A percentile compares a stretch with the other conserved stretches of the same genome.
These are phyloP conservation scores for Pythium graminicola DNA, from an alignment of 352 stramenopile genomes.

Conservation along the genomic window DNA sequence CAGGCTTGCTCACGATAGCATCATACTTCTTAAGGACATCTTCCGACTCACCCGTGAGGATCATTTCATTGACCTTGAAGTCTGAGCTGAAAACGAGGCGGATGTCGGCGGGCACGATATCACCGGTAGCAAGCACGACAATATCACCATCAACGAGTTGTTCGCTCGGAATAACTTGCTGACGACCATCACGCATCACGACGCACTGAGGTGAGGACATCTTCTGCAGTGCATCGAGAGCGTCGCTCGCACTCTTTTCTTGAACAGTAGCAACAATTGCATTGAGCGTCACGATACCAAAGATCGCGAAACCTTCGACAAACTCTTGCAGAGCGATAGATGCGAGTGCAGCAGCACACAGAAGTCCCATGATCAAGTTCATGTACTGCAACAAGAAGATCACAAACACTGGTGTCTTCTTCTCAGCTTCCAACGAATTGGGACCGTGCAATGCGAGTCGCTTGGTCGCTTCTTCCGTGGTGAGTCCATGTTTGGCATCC, in stretches of 20 bases:
- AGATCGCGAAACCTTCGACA: conserved; percentile 61
- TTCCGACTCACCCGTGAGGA: conserved; percentile 91
- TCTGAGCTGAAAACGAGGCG: conserved; percentile 83
- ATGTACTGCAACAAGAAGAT: conserved; percentile 74
- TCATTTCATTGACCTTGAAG: conserved; percentile 91
- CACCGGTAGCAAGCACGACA: conserved; percentile 88
- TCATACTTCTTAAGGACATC: conserved; percentile 70
- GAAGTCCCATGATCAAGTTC: conserved; percentile 68
- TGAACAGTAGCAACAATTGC: conserved; percentile 62
- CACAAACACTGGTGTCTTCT: conserved; percentile 43
- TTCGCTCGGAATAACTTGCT: conserved; percentile 60
- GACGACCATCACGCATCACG: conserved; percentile 54
- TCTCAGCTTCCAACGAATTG: conserved; percentile 51
- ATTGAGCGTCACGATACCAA: conserved; percentile 69
- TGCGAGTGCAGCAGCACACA: conserved; percentile 54
- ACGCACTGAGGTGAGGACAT: conserved; percentile 59
- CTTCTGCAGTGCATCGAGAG: conserved; percentile 53
- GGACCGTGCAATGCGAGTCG: conserved; percentile 36
- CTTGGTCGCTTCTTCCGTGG: conserved; percentile 24
- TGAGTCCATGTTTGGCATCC: conserved; percentile 32
- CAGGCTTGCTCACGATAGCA: too few species aligned
- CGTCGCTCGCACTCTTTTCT: conserved; percentile 54
- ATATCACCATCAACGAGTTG: conserved; percentile 71
- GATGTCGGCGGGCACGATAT: conserved; percentile 91
- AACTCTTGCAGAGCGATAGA: conserved; percentile 62